Percentiles rank a stretch among this genome's conserved stretches.
Conservation (phyloP, 1,284 basidiomycete genomes). For the Peniophora sp. region DNA sequence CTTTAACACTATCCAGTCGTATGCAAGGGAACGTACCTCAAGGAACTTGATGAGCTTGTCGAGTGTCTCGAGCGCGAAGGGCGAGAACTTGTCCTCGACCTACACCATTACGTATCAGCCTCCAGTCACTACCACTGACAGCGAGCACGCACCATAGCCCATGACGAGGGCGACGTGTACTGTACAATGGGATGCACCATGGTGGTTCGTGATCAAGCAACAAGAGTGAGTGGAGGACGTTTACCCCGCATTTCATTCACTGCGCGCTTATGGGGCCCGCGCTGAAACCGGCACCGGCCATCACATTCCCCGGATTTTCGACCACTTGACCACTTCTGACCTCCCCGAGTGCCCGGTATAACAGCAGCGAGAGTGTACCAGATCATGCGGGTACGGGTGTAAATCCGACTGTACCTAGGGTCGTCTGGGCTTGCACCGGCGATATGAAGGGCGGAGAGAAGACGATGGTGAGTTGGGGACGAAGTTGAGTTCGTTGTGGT, state of each 20-base stretch:
- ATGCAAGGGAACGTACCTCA: conserved; percentile 46
- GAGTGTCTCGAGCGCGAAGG: conserved; percentile 81
- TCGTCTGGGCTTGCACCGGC: no score
- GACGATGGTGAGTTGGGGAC: no score
- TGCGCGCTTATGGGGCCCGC: no score
- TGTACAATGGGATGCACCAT: conserved; percentile 58
- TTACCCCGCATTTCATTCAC: neutral
- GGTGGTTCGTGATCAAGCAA: neutral
- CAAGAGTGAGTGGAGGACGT: neutral
- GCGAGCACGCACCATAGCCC: conserved; percentile 58
- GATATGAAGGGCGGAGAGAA: no score
- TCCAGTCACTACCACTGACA: neutral
- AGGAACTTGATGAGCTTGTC: conserved; percentile 81
- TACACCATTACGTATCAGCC: conserved; percentile 20
- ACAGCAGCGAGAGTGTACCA: no score
- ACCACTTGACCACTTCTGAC: no score
- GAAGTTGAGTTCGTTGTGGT: no score
- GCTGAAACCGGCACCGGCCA: no score
- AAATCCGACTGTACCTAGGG: no score
- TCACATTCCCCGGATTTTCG: no score
- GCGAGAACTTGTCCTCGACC: conserved; percentile 89
- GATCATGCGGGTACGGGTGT: no score
- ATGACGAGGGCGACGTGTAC: conserved; percentile 72
- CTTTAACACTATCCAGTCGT: neutral
- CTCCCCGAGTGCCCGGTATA: no score